Evolutionary conservation across 2,329 filamentous ascomycete species (phyloP), one percentile per base, ranked within the genome.

Genomic region (Drechslerella stenobrocha): DNA sequence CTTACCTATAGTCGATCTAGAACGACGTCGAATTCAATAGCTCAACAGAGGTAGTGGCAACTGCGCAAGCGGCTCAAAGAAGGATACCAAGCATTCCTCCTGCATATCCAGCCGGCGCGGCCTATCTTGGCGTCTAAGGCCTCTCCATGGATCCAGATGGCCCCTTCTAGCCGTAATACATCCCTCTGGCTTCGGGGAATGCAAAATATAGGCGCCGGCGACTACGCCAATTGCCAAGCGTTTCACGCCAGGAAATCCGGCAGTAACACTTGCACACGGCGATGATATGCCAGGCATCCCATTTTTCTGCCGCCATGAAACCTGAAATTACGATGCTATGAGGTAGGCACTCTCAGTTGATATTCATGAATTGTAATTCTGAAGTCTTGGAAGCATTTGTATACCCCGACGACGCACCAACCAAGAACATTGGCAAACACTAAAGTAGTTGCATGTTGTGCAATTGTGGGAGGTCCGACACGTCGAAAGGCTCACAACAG

Each of bases 131-230:
- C 59, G 56, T 57, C 45, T 20, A 47, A 52, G 57, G 57, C 46
- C 56, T 64, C 45, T 57, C 45, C n/a, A n/a, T n/a, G n/a, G n/a
- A n/a, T n/a, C n/a, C 59, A 52, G 57, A 34, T 18, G 8, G 34
- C 37, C 18, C 18, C 4, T 18, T 42, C 37, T 18, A 42, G 37
- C 37, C 7, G 15, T 18, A 3, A 42, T 9, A n/a, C n/a, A n/a
- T n/a, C n/a, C n/a, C n/a, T n/a, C n/a, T n/a, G 37, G 22, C 3
- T 20, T 37, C 22, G 15, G 8, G 15, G 18, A 18, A n/a, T 18
- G 13, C 22, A 42, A 20, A n/a, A 20, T 9, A 20, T 42, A 42
- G 37, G 22, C 37, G 37, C 37, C 37, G 15, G 18, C 15, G 3
- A 18, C 37, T 18, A 3, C n/a, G 13, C 37, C 13, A 13, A 15